Base-by-base conservation (phyloP, 73 alveolate species). In the Loxodes magnus region DNA sequence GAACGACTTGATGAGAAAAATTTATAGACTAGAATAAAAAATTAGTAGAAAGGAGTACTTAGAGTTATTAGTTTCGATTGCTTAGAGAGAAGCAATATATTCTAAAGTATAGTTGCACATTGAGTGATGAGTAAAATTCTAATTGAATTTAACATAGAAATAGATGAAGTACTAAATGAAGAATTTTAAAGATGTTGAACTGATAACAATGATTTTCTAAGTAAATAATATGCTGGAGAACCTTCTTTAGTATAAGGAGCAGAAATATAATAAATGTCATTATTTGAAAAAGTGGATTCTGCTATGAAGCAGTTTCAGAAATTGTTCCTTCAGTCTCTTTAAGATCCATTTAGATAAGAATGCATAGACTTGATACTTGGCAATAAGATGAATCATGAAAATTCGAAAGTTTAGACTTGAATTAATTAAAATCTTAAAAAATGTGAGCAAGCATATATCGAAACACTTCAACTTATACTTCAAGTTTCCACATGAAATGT, bases 11-110 rank as follows among this genome's bases (percentile, higher is more conserved):
- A n/a, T n/a, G n/a, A n/a, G n/a, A n/a, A n/a, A n/a, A n/a, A n/a
- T n/a, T n/a, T n/a, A n/a, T n/a, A n/a, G n/a, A n/a, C n/a, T n/a
- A n/a, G n/a, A n/a, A n/a, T n/a, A n/a, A n/a, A n/a, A 68, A 58
- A 52, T 52, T 77, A 56, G 58, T 59, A 88, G 52, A 65, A 51
- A 15, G 98, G 98, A 7, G 87, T 76, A 2, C 64, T 88, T 12
- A 61, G 98, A 59, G 85, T 91, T 0, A 88, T 85, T 58, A 85
- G 98, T 31, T 56, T 88, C 41, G 95, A 84, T 49, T 83, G 98
- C 43, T 73, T 88, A 4, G 98, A 88, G 39, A 75, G 98, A 59
- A 88, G 96, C 24, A 88, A 88, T 58, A 79, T 71, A 12, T 61
- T 66, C 21, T 74, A 77, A 58, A 33, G 77, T n/a, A 60, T 57